Evolutionary conservation across 331 rosid genomes (phyloP).

Genomic region (Malus hybrid): DNA sequence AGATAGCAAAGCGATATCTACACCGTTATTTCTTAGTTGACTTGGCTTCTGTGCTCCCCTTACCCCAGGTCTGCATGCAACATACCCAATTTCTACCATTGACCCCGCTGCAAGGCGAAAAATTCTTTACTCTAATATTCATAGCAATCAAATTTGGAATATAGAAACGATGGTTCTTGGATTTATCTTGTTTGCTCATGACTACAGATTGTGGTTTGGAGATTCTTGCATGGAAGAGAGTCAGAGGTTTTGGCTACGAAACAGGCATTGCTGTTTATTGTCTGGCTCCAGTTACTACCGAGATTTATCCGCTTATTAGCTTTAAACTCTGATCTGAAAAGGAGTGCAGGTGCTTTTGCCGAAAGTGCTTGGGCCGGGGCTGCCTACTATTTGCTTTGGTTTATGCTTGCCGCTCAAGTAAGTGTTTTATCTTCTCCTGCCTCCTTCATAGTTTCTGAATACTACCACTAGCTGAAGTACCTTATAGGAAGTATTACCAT

Average conservation of each 20-base stretch:
- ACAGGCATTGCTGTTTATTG: slow-evolving; percentile 45
- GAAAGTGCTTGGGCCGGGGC: slow-evolving; percentile 84
- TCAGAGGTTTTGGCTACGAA: slow-evolving; percentile 62
- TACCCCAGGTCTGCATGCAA: slow-evolving; percentile 72
- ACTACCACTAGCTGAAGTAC: not conserved
- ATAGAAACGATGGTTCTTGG: not conserved
- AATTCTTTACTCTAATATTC: not conserved
- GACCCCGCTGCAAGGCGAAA: not conserved
- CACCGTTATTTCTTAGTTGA: slow-evolving; percentile 64
- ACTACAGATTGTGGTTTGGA: slow-evolving; percentile 61
- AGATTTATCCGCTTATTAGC: slow-evolving; percentile 74
- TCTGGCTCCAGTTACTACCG: slow-evolving; percentile 61
- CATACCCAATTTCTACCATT: not conserved
- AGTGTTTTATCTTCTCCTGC: slow-evolving; percentile 11
- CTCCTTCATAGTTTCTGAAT: not conserved
- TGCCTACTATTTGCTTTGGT: slow-evolving; percentile 76
- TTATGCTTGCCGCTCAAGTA: slow-evolving; percentile 86
- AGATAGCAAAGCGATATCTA: slow-evolving; percentile 74
- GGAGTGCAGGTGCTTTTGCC: slow-evolving; percentile 78
- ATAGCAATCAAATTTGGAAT: not conserved
- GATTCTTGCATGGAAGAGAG: slow-evolving; percentile 36
- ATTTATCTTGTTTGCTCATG: not conserved
- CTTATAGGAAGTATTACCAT: not conserved
- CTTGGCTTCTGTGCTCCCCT: slow-evolving; percentile 60
- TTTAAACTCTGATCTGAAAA: slow-evolving; percentile 73